phyloP scores from a whole-genome alignment of 805 yeast species.

The Cyberlindnera lachancei region DNA sequence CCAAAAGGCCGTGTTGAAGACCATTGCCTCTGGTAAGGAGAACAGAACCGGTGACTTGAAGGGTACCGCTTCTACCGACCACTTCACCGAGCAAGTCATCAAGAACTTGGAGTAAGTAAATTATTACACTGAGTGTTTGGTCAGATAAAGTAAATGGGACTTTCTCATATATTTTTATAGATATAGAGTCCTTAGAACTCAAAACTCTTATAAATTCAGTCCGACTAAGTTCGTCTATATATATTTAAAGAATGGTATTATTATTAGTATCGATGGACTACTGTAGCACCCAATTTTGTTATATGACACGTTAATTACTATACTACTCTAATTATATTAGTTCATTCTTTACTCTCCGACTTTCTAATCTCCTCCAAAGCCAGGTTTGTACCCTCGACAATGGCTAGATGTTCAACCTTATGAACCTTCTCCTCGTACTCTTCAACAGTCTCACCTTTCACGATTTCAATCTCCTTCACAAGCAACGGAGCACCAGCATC shows the following conservation, averaged over 20 bases:
- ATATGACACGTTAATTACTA: too few relatives aligned
- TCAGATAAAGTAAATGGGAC: too few relatives aligned
- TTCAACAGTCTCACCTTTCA: slow-evolving; percentile 69
- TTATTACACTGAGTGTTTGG: too few relatives aligned
- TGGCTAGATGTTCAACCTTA: slow-evolving; percentile 77
- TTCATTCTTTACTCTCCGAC: slow-evolving; percentile 2
- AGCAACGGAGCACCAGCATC: slow-evolving; percentile 89
- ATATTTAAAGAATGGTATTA: too few relatives aligned
- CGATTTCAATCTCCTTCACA: slow-evolving; percentile 68
- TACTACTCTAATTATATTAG: too few relatives aligned
- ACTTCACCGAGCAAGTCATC: slow-evolving; percentile 90
- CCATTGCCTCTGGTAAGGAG: slow-evolving; percentile 93
- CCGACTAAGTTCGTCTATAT: too few relatives aligned
- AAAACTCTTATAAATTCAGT: too few relatives aligned
- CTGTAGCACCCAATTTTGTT: too few relatives aligned
- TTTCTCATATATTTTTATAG: too few relatives aligned
- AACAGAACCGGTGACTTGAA: slow-evolving; percentile 95
- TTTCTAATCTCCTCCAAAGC: slow-evolving; percentile 36
- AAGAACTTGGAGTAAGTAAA: slow-evolving; percentile 33
- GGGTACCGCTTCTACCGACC: slow-evolving; percentile 83
- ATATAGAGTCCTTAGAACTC: too few relatives aligned
- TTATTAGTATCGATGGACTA: too few relatives aligned
- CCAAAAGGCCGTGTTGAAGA: slow-evolving; percentile 74
- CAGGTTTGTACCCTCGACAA: slow-evolving; percentile 80
- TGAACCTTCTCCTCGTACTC: slow-evolving; percentile 81